A percentile compares a stretch with the other conserved stretches of the same genome.
Evolutionary conservation across 164 flowering plant species (phyloP).

Genomic region (Tetrastigma voinierianum): DNA sequence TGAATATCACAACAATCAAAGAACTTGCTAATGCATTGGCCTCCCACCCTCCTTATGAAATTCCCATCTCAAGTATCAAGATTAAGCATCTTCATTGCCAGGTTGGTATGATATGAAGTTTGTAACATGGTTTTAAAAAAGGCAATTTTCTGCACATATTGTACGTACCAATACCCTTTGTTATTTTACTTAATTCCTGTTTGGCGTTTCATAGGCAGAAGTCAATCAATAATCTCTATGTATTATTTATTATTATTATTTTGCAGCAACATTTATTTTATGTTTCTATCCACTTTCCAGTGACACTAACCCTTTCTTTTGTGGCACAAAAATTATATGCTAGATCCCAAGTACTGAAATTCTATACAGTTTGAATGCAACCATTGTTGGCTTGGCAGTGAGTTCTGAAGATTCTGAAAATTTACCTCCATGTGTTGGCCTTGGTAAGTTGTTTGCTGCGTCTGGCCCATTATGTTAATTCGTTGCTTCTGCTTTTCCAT

Average conservation of each 20-base stretch:
- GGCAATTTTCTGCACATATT: background rate
- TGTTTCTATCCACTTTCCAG: background rate
- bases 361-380: conserved; percentile 80
- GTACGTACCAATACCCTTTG: too few relatives aligned
- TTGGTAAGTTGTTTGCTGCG: conserved; percentile 52
- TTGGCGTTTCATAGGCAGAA: too few relatives aligned
- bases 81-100: conserved; percentile 75
- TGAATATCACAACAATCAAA: conserved; percentile 53
- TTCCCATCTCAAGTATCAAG: conserved; percentile 63
- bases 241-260: background rate
- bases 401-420: conserved; percentile 42
- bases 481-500: background rate
- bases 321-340: conserved; percentile 6
- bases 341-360: conserved; percentile 71
- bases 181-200: background rate
- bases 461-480: background rate
- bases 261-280: background rate
- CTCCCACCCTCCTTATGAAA: conserved; percentile 84
- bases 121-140: conserved; percentile 1
- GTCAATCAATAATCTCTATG: too few relatives aligned
- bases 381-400: conserved; percentile 82
- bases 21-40: conserved; percentile 83
- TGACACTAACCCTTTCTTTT: background rate
- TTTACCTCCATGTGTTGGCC: conserved; percentile 70
- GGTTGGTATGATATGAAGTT: conserved; percentile 32